Percentiles rank a stretch among this genome's conserved stretches.
Evolutionary conservation across 108 stramenopile species (phyloP).

Genomic region (Skeletonema tropicum): DNA sequence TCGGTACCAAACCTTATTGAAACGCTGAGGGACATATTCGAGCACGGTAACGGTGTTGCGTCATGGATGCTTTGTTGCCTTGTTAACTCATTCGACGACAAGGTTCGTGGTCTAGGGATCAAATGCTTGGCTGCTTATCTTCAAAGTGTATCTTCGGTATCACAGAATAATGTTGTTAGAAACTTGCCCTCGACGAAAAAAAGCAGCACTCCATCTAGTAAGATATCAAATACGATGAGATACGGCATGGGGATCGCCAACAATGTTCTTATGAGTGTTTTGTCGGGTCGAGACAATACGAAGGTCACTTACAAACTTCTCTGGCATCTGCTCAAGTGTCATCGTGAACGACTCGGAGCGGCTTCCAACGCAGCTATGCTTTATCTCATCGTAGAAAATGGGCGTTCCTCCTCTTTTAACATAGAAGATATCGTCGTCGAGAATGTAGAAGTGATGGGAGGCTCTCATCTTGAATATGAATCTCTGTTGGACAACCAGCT

Average conservation of each 20-base stretch:
- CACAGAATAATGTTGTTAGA: conserved; percentile 9
- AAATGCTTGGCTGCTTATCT: conserved; percentile 66
- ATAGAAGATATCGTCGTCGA: conserved; percentile 46
- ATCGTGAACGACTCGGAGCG: conserved; percentile 56
- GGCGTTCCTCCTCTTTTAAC: conserved; percentile 25
- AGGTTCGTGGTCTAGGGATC: conserved; percentile 66
- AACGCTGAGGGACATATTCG: conserved; percentile 55
- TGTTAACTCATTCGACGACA: conserved; percentile 74
- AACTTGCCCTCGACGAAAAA: conserved; percentile 4
- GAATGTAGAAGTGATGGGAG: conserved; percentile 30
- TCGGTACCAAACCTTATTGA: conserved; percentile 40
- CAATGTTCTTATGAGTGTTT: conserved; percentile 36
- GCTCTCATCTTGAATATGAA: conserved; percentile 30
- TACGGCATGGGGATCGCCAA: conserved; percentile 50
- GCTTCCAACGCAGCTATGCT: conserved; percentile 61
- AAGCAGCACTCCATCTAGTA: conserved; percentile 19
- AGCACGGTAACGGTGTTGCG: conserved; percentile 50
- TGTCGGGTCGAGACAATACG: conserved; percentile 54
- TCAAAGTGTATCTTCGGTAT: conserved; percentile 21
- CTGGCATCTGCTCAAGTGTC: conserved; percentile 81
- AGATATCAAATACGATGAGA: conserved; percentile 40
- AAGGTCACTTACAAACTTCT: conserved; percentile 74
- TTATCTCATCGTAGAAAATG: conserved; percentile 58
- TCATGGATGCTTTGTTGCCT: conserved; percentile 79
- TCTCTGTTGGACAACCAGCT: conserved; percentile 14